A percentile compares a stretch with the other conserved stretches of the same genome.
These are phyloP conservation scores for Pythium sukuiense DNA, from an alignment of 352 stramenopile species.

Conservation along the genomic window DNA sequence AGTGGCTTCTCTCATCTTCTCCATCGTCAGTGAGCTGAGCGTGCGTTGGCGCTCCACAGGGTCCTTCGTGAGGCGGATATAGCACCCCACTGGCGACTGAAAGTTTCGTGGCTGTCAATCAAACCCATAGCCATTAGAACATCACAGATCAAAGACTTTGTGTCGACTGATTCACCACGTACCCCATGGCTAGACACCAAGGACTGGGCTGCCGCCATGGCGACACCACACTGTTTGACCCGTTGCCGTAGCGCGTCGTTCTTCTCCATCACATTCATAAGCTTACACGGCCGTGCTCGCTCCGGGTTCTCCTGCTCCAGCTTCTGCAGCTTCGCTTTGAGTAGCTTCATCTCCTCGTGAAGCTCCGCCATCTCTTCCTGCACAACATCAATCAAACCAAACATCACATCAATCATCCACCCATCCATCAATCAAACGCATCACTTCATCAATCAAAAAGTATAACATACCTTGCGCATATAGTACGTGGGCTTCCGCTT, in stretches of 20 bases:
- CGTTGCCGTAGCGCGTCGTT: background rate
- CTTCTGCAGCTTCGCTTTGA: background rate
- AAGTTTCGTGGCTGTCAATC: background rate
- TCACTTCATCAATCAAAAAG: background rate
- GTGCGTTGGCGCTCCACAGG: background rate
- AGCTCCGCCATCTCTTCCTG: constrained; percentile 15
- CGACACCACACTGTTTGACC: background rate
- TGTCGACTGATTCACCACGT: background rate
- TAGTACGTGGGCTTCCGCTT: constrained; percentile 30
- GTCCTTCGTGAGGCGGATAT: constrained; percentile 12
- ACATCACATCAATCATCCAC: background rate
- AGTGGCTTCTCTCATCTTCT: constrained; percentile 8
- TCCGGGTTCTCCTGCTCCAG: background rate
- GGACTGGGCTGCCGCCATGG: constrained; percentile 16
- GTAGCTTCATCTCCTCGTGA: background rate
- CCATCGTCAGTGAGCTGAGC: background rate
- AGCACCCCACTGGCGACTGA: constrained; percentile 5
- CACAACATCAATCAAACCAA: background rate
- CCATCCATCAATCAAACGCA: background rate
- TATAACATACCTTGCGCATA: constrained; percentile 19
- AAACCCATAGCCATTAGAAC: background rate
- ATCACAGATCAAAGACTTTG: background rate
- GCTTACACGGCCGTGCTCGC: background rate
- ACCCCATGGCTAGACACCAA: constrained; percentile 4
- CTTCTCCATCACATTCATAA: background rate